Percentiles rank a stretch among this genome's conserved stretches.
Conservation (phyloP, 164 flowering plant species). For the Vitis rupestris region DNA sequence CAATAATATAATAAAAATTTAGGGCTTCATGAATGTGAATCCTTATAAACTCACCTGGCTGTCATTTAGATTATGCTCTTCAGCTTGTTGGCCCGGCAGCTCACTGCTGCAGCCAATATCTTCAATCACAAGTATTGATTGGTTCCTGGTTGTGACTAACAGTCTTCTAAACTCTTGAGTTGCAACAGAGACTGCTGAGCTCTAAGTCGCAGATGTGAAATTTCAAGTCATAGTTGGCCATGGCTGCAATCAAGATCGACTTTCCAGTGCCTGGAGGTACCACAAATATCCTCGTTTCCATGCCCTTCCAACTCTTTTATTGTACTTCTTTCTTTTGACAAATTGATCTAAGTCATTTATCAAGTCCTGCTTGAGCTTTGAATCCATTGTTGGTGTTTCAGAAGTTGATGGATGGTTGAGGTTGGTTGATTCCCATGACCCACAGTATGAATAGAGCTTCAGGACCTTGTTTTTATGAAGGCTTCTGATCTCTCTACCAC, state of each 20-base stretch:
- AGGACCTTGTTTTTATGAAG: constrained; percentile 7
- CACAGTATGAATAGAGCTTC: constrained; percentile 7
- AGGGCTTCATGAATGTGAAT: too few species aligned
- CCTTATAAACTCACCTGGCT: constrained; percentile 9
- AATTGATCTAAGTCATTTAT: constrained; percentile 38
- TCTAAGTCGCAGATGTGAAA: constrained; percentile 27
- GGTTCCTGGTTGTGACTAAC: constrained; percentile 12
- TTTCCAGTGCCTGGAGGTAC: constrained; percentile 26
- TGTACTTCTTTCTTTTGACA: constrained; percentile 22
- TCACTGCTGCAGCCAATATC: constrained; percentile 25
- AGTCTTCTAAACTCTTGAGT: constrained; percentile 7
- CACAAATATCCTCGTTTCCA: constrained; percentile 28
- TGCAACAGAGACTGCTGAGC: constrained; percentile 9
- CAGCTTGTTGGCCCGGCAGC: constrained; percentile 11
- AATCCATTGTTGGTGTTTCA: constrained; percentile 36
- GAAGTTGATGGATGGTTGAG: constrained; percentile 34
- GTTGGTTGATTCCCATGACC: constrained; percentile 1
- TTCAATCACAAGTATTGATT: constrained; percentile 28
- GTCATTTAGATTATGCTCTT: background rate
- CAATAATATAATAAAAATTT: too few species aligned
- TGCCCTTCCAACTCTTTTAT: constrained; percentile 21
- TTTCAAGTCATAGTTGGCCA: constrained; percentile 22
- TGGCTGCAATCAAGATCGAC: constrained; percentile 33
- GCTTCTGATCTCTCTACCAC: constrained; percentile 9
- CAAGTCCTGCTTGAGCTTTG: constrained; percentile 19